phyloP scores from a whole-genome alignment of 352 stramenopile genomes.

The Phytophthora megakarya region DNA sequence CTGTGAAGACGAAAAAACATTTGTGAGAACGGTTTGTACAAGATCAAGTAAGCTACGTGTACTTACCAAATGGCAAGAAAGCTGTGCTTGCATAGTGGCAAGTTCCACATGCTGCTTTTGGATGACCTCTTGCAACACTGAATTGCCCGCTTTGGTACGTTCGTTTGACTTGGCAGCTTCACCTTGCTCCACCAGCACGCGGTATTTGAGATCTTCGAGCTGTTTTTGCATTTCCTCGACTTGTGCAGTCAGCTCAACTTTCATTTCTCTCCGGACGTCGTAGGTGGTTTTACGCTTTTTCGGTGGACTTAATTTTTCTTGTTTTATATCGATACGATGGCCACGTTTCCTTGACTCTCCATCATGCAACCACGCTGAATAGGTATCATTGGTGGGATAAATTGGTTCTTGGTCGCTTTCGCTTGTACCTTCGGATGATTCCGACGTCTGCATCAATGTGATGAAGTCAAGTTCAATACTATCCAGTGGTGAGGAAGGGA shows the following conservation, averaged over 20 bases:
- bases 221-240: constrained; percentile 37
- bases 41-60: background rate
- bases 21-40: background rate
- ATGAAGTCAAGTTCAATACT: too few relatives aligned
- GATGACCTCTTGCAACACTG: constrained; percentile 23
- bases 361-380: too few relatives aligned
- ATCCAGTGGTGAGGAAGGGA: too few relatives aligned
- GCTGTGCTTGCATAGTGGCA: constrained; percentile 24
- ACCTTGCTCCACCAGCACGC: constrained; percentile 33
- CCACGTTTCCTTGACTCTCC: too few relatives aligned
- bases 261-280: constrained; percentile 45
- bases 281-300: constrained; percentile 39
- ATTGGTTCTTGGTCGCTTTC: too few relatives aligned
- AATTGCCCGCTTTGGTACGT: constrained; percentile 15
- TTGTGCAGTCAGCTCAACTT: constrained; percentile 26
- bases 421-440: too few relatives aligned
- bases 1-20: constrained; percentile 1
- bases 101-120: constrained; percentile 34
- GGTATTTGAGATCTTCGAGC: constrained; percentile 45
- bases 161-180: constrained; percentile 21
- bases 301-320: background rate
- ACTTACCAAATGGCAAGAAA: constrained; percentile 21
- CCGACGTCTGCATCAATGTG: too few relatives aligned
- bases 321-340: too few relatives aligned
- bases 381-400: too few relatives aligned